phyloP scores from a whole-genome alignment of 106 monocot species.

The Dioscorea alata region DNA sequence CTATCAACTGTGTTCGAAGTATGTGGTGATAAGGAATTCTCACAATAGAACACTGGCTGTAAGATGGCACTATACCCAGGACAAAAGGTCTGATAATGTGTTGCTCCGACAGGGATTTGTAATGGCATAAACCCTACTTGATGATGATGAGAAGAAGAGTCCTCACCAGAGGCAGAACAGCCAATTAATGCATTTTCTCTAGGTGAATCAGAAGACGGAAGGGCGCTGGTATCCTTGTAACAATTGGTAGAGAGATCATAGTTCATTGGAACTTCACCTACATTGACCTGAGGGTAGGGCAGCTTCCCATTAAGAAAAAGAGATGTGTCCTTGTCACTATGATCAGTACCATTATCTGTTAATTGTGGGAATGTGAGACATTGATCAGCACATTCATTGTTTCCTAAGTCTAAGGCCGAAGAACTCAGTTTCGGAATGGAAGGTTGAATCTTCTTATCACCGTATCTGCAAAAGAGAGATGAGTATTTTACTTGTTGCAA shows the following conservation, averaged over 20 bases:
- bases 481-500: background rate
- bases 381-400: conserved; percentile 14
- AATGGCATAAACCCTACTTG: conserved; percentile 48
- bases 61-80: conserved; percentile 32
- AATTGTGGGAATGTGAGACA: background rate
- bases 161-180: conserved; percentile 7
- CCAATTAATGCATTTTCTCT: conserved; percentile 10
- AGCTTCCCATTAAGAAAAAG: background rate
- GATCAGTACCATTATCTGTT: background rate
- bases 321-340: conserved; percentile 5
- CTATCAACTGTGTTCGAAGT: conserved; percentile 15
- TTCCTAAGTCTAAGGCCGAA: conserved; percentile 16
- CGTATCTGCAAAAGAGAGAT: conserved; percentile 39
- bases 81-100: conserved; percentile 44
- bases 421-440: conserved; percentile 19
- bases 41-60: conserved; percentile 42
- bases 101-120: conserved; percentile 40
- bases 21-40: conserved; percentile 17
- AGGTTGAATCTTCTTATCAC: conserved; percentile 17
- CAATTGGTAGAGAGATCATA: background rate
- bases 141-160: conserved; percentile 10
- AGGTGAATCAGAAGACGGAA: background rate
- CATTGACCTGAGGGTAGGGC: conserved; percentile 8
- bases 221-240: conserved; percentile 7
- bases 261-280: conserved; percentile 4